These are phyloP conservation scores for Cardamine resedifolia DNA, from an alignment of 345 rosid species.

Conservation along the genomic window DNA sequence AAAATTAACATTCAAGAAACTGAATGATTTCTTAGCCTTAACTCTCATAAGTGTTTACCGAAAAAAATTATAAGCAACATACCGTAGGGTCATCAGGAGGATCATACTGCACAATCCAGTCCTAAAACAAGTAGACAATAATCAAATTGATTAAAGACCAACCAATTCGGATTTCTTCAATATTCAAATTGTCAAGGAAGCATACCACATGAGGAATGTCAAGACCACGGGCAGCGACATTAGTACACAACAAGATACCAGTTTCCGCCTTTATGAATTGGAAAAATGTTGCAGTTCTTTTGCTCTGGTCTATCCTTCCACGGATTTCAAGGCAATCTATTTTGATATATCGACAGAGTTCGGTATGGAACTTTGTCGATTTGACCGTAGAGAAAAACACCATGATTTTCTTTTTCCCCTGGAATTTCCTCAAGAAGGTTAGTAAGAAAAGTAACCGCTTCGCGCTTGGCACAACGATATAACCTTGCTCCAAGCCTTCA, in stretches of 20 bases:
- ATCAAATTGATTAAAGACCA: slow-evolving; percentile 5
- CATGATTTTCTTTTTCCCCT: slow-evolving; percentile 88
- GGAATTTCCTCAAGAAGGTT: slow-evolving; percentile 80
- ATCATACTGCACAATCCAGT: slow-evolving; percentile 97
- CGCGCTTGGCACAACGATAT: slow-evolving; percentile 79
- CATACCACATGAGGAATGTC: slow-evolving; percentile 97
- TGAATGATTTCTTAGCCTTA: background rate
- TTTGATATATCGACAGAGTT: slow-evolving; percentile 75
- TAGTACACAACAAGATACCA: slow-evolving; percentile 88
- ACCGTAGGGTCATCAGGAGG: slow-evolving; percentile 99
- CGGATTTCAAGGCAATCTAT: slow-evolving; percentile 85
- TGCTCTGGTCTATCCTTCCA: slow-evolving; percentile 90
- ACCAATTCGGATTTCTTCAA: background rate
- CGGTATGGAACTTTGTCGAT: slow-evolving; percentile 84
- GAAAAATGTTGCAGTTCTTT: slow-evolving; percentile 85
- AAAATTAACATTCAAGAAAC: background rate
- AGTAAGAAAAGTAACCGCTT: slow-evolving; percentile 81
- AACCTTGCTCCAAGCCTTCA: slow-evolving; percentile 95
- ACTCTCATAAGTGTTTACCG: background rate
- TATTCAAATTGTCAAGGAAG: background rate
- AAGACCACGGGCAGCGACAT: slow-evolving; percentile 98
- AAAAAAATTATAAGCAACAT: background rate
- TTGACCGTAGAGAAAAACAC: slow-evolving; percentile 97
- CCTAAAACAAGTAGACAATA: slow-evolving; percentile 50
- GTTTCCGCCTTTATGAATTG: slow-evolving; percentile 88